Evolutionary conservation across 2,329 filamentous ascomycete genomes (phyloP).

Genomic region (Metarhizium anisopliae): DNA sequence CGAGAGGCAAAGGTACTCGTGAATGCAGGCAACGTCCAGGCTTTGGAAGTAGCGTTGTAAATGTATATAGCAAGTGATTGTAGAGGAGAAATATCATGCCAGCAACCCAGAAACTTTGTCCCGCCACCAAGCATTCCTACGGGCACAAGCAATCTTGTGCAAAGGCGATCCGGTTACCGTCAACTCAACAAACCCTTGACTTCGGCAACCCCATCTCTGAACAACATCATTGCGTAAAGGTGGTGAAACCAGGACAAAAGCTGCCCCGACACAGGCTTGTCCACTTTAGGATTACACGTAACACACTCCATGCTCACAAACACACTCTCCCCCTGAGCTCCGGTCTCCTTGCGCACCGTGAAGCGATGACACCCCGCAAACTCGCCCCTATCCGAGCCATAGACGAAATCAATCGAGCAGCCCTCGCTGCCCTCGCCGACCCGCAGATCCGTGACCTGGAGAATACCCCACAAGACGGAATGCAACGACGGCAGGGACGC

Average conservation of each 20-base stretch:
- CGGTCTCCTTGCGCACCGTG: no score
- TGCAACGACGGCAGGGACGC: neutral
- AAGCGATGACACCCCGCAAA: slow-evolving; percentile 21
- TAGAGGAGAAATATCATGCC: neutral
- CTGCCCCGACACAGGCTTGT: no score
- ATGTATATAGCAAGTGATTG: neutral
- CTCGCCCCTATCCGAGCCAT: slow-evolving; percentile 13
- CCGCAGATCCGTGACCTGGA: neutral
- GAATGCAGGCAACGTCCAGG: slow-evolving; percentile 10
- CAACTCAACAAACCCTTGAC: no score
- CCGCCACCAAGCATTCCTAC: no score
- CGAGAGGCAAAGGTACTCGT: slow-evolving; percentile 7
- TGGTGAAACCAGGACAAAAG: no score
- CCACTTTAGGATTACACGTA: no score
- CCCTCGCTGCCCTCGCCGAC: neutral
- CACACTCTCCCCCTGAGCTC: no score
- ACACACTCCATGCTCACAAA: neutral
- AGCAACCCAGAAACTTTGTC: no score
- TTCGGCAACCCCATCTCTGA: no score
- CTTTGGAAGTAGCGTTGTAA: slow-evolving; percentile 1
- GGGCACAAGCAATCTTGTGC: no score
- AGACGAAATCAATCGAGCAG: slow-evolving; percentile 21
- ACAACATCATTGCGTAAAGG: no score
- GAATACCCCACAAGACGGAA: neutral
- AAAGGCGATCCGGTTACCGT: no score